Percentiles rank a stretch among this genome's conserved stretches.
phyloP scores from a whole-genome alignment of 2,329 filamentous ascomycete species.

The Dactylellina haptotyla region DNA sequence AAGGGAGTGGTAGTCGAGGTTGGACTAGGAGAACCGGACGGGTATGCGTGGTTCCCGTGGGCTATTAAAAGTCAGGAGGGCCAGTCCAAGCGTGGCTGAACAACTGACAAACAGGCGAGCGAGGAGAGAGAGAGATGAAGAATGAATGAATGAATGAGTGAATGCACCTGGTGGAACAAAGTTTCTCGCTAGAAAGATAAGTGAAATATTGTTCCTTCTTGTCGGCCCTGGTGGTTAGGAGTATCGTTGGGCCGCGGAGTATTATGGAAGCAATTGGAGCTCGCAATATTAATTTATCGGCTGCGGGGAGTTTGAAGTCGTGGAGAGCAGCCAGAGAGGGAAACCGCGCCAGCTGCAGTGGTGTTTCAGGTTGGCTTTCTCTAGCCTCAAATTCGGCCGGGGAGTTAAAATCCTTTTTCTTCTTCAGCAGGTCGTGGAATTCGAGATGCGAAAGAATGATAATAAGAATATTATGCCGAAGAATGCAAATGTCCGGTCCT shows the following conservation, averaged over 20 bases:
- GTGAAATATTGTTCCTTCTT: no score
- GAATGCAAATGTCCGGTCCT: not conserved
- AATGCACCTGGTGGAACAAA: no score
- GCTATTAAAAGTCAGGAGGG: conserved; percentile 31
- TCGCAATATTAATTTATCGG: not conserved
- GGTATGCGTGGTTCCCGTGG: conserved; percentile 40
- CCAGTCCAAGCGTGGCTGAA: conserved; percentile 21
- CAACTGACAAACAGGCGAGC: conserved; percentile 7
- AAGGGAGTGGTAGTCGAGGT: conserved; percentile 28
- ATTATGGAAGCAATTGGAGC: conserved; percentile 1
- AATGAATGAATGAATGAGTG: not conserved
- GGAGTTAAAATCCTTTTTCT: not conserved
- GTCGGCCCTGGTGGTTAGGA: no score
- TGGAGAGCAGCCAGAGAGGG: not conserved
- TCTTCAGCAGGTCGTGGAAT: not conserved
- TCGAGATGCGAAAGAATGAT: not conserved
- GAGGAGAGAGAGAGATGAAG: not conserved
- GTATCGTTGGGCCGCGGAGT: conserved; percentile 28
- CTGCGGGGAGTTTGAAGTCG: not conserved
- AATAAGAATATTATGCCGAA: conserved; percentile 10
- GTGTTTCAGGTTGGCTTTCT: conserved; percentile 35
- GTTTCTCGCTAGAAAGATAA: no score
- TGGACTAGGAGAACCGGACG: conserved; percentile 22
- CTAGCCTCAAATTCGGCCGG: conserved; percentile 3
- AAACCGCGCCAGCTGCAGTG: conserved; percentile 16